Conservation (phyloP, 1,284 basidiomycete genomes). For the Cerrena zonata region DNA sequence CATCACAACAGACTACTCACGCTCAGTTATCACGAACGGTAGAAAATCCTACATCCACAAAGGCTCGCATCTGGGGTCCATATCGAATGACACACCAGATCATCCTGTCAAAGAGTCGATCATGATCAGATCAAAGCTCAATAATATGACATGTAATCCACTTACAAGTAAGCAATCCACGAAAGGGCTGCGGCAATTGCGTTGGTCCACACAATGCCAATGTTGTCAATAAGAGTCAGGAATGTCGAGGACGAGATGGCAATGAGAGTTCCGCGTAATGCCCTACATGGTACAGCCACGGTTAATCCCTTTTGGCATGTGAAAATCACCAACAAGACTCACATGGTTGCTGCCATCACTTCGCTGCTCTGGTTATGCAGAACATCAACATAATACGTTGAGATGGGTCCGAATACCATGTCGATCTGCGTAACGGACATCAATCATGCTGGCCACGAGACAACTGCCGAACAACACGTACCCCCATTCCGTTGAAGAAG, state of each 20-base stretch:
- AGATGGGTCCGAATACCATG: slow-evolving; percentile 41
- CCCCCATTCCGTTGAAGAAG: slow-evolving; percentile 47
- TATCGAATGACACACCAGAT: slow-evolving; percentile 39
- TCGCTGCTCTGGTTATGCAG: slow-evolving; percentile 47
- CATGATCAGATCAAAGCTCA: neutral
- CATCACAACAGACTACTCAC: too few relatives aligned
- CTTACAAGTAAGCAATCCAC: slow-evolving; percentile 42
- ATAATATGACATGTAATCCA: neutral
- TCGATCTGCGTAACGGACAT: slow-evolving; percentile 30
- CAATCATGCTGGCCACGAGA: neutral
- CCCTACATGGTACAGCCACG: too few relatives aligned
- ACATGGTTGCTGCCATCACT: slow-evolving; percentile 39
- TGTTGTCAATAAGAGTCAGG: slow-evolving; percentile 45
- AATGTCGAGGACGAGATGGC: slow-evolving; percentile 36
- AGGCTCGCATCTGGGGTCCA: slow-evolving; percentile 41
- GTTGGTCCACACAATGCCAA: slow-evolving; percentile 53
- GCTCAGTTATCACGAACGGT: slow-evolving; percentile 9
- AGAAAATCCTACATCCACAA: slow-evolving; percentile 40
- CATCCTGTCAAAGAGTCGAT: slow-evolving; percentile 24
- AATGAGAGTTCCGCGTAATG: slow-evolving; percentile 38
- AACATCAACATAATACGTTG: slow-evolving; percentile 52
- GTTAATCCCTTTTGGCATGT: neutral
- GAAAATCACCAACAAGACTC: slow-evolving; percentile 1
- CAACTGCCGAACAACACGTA: slow-evolving; percentile 31
- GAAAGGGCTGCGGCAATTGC: slow-evolving; percentile 38